Conservation (phyloP, 1,284 basidiomycete genomes). For the Serendipita sp. region DNA sequence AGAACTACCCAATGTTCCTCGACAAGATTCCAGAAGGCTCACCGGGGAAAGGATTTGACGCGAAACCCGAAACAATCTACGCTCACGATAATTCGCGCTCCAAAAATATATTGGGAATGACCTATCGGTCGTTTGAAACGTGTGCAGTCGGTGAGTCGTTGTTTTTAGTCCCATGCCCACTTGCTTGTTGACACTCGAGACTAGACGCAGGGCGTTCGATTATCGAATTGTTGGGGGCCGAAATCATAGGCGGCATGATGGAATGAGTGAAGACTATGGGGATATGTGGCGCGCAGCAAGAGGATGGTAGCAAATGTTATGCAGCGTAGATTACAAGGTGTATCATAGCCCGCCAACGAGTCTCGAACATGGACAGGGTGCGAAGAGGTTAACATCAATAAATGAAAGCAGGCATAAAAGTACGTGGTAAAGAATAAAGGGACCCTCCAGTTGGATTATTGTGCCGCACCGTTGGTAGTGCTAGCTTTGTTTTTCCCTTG, state of each 20-base stretch:
- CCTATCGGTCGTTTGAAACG: not conserved
- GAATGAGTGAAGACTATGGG: no score
- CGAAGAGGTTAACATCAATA: not conserved
- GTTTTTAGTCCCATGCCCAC: not conserved
- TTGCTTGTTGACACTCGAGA: not conserved
- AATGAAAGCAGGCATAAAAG: not conserved
- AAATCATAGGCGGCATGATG: not conserved
- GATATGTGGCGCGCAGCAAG: no score
- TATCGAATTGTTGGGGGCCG: not conserved
- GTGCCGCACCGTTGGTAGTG: not conserved
- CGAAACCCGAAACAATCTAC: not conserved
- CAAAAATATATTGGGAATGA: conserved; percentile 4
- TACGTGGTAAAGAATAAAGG: no score
- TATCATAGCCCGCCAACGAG: no score
- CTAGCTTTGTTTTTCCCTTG: not conserved
- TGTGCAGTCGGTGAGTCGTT: not conserved
- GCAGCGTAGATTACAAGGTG: not conserved
- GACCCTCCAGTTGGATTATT: not conserved
- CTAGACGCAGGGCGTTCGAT: not conserved
- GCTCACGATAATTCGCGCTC: not conserved
- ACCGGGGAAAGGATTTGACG: not conserved
- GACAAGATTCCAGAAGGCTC: conserved; percentile 7
- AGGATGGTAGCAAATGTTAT: not conserved
- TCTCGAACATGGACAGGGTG: no score
- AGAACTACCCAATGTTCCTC: not conserved